phyloP scores from a whole-genome alignment of 2,329 filamentous ascomycete genomes.

The Curvularia lunata region DNA sequence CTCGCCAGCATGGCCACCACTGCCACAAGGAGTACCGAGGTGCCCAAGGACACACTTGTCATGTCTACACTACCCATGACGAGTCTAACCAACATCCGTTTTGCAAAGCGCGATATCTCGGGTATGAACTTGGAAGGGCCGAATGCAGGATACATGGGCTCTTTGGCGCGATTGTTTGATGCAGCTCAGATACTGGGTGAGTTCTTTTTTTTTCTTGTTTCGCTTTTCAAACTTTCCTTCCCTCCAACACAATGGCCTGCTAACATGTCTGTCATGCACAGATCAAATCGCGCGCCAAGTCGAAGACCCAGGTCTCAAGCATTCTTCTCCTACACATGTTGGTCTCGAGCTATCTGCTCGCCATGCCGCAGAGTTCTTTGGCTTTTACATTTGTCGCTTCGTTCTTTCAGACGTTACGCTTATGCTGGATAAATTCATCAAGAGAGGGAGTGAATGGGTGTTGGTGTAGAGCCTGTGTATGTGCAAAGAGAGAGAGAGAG shows the following conservation, averaged over 20 bases:
- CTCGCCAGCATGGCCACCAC: slow-evolving; percentile 55
- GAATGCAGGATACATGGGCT: slow-evolving; percentile 88
- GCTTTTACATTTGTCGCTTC: slow-evolving; percentile 94
- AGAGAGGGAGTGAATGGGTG: slow-evolving; percentile 96
- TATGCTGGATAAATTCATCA: slow-evolving; percentile 95
- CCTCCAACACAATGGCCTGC: no score
- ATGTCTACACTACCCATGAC: slow-evolving; percentile 65
- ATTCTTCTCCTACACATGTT: slow-evolving; percentile 92
- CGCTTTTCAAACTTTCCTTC: background rate
- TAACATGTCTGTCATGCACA: slow-evolving; percentile 49
- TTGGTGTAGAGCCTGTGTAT: slow-evolving; percentile 52
- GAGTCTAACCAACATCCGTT: slow-evolving; percentile 75
- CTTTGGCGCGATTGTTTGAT: slow-evolving; percentile 88
- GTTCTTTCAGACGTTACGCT: slow-evolving; percentile 83
- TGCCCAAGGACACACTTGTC: slow-evolving; percentile 65
- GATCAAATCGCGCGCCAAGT: slow-evolving; percentile 97
- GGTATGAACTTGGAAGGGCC: slow-evolving; percentile 79
- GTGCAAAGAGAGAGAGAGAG: no score
- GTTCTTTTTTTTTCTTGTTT: slow-evolving; percentile 38
- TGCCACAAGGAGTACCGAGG: slow-evolving; percentile 23
- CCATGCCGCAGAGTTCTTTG: slow-evolving; percentile 96
- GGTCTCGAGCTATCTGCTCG: slow-evolving; percentile 91
- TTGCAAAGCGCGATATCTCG: slow-evolving; percentile 73
- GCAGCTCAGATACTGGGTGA: slow-evolving; percentile 90
- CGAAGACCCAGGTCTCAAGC: slow-evolving; percentile 89